Conservation (phyloP, 768 basidiomycete genomes). For the Asterophora parasitica region DNA sequence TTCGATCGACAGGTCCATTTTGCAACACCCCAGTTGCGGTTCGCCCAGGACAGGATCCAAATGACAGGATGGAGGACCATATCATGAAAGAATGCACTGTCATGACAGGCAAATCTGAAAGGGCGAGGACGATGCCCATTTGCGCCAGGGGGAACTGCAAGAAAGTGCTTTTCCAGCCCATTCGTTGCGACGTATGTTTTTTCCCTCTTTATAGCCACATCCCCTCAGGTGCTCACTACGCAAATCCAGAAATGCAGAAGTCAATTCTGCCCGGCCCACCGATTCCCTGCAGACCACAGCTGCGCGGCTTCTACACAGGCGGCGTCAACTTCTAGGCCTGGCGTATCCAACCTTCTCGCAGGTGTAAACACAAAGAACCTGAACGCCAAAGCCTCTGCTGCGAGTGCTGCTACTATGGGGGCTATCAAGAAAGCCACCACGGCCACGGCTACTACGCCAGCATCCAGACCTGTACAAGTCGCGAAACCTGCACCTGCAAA, state of each 20-base stretch:
- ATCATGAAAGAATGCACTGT: conserved; percentile 61
- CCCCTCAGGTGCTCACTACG: background rate
- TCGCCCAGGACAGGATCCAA: conserved; percentile 75
- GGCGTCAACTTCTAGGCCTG: conserved; percentile 13
- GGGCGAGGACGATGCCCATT: conserved; percentile 43
- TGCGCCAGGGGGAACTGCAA: conserved; percentile 63
- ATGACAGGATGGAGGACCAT: conserved; percentile 76
- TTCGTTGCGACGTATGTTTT: conserved; percentile 63
- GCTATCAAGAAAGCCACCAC: conserved; percentile 33
- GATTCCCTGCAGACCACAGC: conserved; percentile 70
- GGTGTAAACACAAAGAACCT: conserved; percentile 37
- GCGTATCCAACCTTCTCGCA: conserved; percentile 12
- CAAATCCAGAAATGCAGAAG: conserved; percentile 55
- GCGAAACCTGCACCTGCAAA: conserved; percentile 18
- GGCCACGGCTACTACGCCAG: conserved; percentile 12
- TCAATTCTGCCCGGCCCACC: conserved; percentile 75
- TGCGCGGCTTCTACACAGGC: conserved; percentile 33
- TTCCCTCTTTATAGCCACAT: background rate
- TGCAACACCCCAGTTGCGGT: conserved; percentile 75
- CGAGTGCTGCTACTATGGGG: conserved; percentile 18
- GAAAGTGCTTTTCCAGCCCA: conserved; percentile 71
- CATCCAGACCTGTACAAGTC: conserved; percentile 9
- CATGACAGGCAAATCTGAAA: conserved; percentile 55
- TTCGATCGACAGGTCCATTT: conserved; percentile 51
- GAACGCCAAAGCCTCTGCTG: conserved; percentile 34